These are phyloP conservation scores for Potentilla sterilis DNA, from an alignment of 306 rosid genomes.

Conservation along the genomic window DNA sequence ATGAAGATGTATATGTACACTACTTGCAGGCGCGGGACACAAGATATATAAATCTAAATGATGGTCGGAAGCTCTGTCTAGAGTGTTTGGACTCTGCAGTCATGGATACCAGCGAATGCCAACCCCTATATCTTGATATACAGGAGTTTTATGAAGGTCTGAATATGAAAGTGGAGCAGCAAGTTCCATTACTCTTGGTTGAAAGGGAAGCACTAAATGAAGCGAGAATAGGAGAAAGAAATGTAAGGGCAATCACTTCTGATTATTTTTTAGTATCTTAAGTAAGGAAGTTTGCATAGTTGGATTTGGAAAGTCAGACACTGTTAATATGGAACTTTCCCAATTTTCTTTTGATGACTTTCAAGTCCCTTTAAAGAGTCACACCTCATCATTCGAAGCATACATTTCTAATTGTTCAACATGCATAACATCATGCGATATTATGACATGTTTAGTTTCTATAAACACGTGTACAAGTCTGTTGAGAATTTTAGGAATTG, in stretches of 20 bases:
- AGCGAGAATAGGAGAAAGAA: constrained; percentile 95
- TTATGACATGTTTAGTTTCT: not conserved
- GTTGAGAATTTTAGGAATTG: constrained; percentile 14
- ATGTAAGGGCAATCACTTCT: constrained; percentile 54
- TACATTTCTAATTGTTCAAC: not conserved
- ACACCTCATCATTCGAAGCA: not conserved
- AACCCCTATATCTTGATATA: constrained; percentile 81
- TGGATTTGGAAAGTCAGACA: constrained; percentile 12
- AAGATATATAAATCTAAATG: constrained; percentile 64
- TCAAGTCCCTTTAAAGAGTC: not conserved
- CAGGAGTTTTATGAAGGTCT: constrained; percentile 78
- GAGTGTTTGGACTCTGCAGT: constrained; percentile 92
- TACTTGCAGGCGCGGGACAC: constrained; percentile 65
- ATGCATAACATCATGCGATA: not conserved
- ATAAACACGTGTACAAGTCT: not conserved
- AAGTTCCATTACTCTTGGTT: constrained; percentile 89
- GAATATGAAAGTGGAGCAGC: constrained; percentile 86
- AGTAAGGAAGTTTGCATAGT: constrained; percentile 1
- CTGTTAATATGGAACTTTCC: not conserved
- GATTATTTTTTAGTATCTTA: constrained; percentile 21
- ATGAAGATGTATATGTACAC: constrained; percentile 18
- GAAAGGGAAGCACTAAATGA: constrained; percentile 96
- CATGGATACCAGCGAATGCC: constrained; percentile 85
- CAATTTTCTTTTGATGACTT: constrained; percentile 3
- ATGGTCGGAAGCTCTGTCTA: constrained; percentile 93